Conservation (phyloP, 1,284 basidiomycete species). For the Trametes versicolor region DNA sequence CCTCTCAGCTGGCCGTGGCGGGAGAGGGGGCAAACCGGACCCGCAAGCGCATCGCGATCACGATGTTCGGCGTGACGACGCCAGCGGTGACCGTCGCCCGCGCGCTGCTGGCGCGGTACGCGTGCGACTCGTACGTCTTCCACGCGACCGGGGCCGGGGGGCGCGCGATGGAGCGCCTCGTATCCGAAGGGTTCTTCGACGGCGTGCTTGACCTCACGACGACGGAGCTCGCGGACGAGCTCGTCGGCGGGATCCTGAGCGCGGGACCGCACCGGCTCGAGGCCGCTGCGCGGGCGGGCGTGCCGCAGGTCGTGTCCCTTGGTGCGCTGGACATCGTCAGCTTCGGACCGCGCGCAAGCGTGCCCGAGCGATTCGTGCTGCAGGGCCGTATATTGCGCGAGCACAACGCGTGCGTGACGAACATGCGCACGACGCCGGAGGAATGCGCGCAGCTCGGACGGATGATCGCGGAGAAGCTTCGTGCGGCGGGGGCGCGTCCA, state of each 20-base stretch:
- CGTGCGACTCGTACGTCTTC: constrained; percentile 39
- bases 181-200: constrained; percentile 32
- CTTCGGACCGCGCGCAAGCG: constrained; percentile 35
- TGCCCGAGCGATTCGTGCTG: constrained; percentile 29
- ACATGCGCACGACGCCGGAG: constrained; percentile 36
- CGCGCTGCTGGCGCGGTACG: constrained; percentile 32
- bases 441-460: constrained; percentile 34
- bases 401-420: constrained; percentile 36
- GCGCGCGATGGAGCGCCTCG: constrained; percentile 36
- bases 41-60: constrained; percentile 37
- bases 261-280: constrained; percentile 37
- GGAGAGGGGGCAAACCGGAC: background rate
- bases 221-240: constrained; percentile 40
- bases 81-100: constrained; percentile 39
- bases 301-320: constrained; percentile 39
- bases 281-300: constrained; percentile 31
- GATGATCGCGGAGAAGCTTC: constrained; percentile 33
- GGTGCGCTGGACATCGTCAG: constrained; percentile 40
- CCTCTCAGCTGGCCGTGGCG: background rate
- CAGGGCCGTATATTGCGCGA: constrained; percentile 28
- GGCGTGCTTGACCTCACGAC: constrained; percentile 40
- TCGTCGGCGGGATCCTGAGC: constrained; percentile 38
- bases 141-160: constrained; percentile 39
- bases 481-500: constrained; percentile 19
- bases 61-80: constrained; percentile 41